Conservation (phyloP, 164 flowering plant species). For the Vitis riparia region DNA sequence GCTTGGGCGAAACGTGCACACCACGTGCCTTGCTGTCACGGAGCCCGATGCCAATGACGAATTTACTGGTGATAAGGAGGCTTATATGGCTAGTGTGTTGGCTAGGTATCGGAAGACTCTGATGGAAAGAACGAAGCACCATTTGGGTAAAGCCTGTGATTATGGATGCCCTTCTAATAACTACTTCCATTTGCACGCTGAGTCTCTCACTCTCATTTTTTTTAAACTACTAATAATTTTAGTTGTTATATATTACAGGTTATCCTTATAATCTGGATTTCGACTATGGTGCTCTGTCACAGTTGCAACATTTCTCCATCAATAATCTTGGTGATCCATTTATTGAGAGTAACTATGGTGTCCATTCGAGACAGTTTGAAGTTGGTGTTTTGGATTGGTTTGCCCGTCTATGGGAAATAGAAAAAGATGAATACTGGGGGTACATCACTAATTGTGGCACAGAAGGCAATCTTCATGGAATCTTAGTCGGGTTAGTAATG, state of each 20-base stretch:
- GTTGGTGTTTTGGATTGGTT: constrained; percentile 99
- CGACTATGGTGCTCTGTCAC: constrained; percentile 89
- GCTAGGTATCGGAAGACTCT: constrained; percentile 77
- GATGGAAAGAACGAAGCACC: constrained; percentile 75
- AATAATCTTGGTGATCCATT: constrained; percentile 98
- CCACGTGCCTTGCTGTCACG: constrained; percentile 69
- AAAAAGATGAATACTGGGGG: constrained; percentile 95
- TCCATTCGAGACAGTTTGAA: constrained; percentile 97
- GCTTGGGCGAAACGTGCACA: constrained; percentile 83
- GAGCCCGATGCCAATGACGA: constrained; percentile 94
- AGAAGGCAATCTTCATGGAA: constrained; percentile 98
- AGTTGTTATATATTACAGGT: constrained; percentile 41
- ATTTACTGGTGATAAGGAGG: constrained; percentile 88
- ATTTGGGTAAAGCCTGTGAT: constrained; percentile 54
- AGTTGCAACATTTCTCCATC: constrained; percentile 94
- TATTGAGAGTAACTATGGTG: constrained; percentile 98
- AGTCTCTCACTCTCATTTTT: neutral
- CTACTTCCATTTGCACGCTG: neutral
- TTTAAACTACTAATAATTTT: neutral
- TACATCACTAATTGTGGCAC: constrained; percentile 99
- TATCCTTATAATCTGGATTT: constrained; percentile 98
- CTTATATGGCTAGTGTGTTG: constrained; percentile 88
- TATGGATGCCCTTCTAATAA: neutral
- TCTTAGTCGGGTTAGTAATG: constrained; percentile 83
- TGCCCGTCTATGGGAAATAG: constrained; percentile 96